Evolutionary conservation across 2,329 filamentous ascomycete genomes (phyloP), one percentile per base, ranked within the genome.

Genomic region (Pezicula neosporulosa): DNA sequence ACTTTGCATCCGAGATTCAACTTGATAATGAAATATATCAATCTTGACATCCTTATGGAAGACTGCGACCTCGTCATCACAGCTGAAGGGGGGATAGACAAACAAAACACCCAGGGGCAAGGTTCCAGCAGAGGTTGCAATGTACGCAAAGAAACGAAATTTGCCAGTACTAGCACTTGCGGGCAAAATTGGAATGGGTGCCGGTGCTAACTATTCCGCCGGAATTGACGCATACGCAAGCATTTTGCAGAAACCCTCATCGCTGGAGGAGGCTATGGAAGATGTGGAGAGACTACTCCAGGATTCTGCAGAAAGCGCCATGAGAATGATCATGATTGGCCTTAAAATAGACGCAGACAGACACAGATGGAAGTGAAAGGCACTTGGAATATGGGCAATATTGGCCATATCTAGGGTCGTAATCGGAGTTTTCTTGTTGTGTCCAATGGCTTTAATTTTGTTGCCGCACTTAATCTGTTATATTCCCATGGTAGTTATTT

Each of bases 81-180:
- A 0, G 77, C 76, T 2, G 77, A 81, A 57, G 77, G 77, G 1
- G 74, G 75, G 9, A 70, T 80, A 15, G 77, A 80, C 55, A 69
- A 71, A 43, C 77, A 80, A 80, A 55, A 78, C 76, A 0, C 72
- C 76, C 0, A 65, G 69, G 41, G 77, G 77, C 2, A 80, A 80
- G 59, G 78, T 80, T 55, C 77, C 77, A 8, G 76, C 72, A 3
- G 77, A 80, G 59, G 70, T 81, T 24, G 77, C 76, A 9, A 65
- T 69, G 48, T 68, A 75, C 9, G 77, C 77, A 3, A 75, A 72
- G 58, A 63, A 65, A 47, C 69, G 69, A 53, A 69, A 70, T 4
- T 66, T 76, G 3, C 75, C 75, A 0, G 77, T 80, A 2, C 74
- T 77, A 46, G 70, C 67, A 3, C 61, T 73, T 16, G 71, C 70